Percentiles rank a stretch among this genome's conserved stretches.
Evolutionary conservation across 257 asterid species (phyloP).

Genomic region (Prunella vulgaris): DNA sequence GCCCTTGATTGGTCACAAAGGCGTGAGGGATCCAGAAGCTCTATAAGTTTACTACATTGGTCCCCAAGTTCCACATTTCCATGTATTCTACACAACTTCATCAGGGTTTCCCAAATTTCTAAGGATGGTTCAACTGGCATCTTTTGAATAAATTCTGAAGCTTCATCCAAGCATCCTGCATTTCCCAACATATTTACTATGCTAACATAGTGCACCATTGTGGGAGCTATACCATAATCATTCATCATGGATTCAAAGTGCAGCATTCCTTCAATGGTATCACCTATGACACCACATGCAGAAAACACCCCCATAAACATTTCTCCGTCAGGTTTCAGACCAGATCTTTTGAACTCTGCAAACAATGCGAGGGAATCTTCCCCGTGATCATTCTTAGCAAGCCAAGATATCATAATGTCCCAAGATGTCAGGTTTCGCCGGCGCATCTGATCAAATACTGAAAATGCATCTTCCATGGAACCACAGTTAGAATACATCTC

Average conservation of each 20-base stretch:
- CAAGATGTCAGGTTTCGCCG: constrained; percentile 66
- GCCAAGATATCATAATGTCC: constrained; percentile 77
- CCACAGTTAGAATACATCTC: constrained; percentile 73
- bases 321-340: constrained; percentile 65
- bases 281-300: constrained; percentile 59
- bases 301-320: constrained; percentile 59
- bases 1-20: constrained; percentile 59
- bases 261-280: constrained; percentile 62
- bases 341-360: constrained; percentile 57
- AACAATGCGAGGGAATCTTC: constrained; percentile 68
- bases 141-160: constrained; percentile 66
- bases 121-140: constrained; percentile 56
- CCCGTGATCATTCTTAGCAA: constrained; percentile 59
- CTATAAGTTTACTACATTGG: constrained; percentile 58
- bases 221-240: constrained; percentile 55
- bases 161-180: constrained; percentile 72
- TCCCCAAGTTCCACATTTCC: constrained; percentile 76
- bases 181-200: constrained; percentile 69
- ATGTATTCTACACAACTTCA: constrained; percentile 65
- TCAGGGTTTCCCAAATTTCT: constrained; percentile 63
- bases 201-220: constrained; percentile 64
- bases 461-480: constrained; percentile 58
- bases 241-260: constrained; percentile 71
- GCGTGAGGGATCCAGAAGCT: constrained; percentile 54
- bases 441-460: constrained; percentile 56